These are phyloP conservation scores for Candolleomyces efflorescens DNA, from an alignment of 768 basidiomycete genomes.

Conservation along the genomic window DNA sequence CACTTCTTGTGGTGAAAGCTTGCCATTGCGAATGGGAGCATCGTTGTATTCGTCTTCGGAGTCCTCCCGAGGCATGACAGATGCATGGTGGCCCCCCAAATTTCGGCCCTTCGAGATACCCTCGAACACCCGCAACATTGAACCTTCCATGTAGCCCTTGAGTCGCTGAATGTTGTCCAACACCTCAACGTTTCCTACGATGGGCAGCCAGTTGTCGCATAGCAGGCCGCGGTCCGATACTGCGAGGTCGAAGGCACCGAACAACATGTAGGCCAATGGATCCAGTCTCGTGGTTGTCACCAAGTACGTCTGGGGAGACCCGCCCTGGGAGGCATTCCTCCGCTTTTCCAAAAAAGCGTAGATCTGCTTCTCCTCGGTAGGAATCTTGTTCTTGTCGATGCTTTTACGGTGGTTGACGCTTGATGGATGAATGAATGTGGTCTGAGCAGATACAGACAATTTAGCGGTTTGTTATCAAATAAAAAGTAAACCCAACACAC, in stretches of 20 bases:
- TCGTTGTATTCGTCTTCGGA: conserved; percentile 49
- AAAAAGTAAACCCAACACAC: conserved; percentile 38
- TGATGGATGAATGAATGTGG: conserved; percentile 75
- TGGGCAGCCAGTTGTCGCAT: conserved; percentile 89
- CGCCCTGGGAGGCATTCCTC: conserved; percentile 58
- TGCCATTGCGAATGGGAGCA: conserved; percentile 49
- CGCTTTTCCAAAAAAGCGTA: conserved; percentile 84
- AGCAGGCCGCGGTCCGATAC: conserved; percentile 71
- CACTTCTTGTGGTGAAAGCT: conserved; percentile 65
- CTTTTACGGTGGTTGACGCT: conserved; percentile 69
- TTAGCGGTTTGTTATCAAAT: conserved; percentile 8
- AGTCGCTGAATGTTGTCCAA: conserved; percentile 82
- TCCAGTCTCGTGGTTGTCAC: conserved; percentile 83
- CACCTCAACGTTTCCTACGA: conserved; percentile 66
- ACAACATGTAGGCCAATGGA: conserved; percentile 85
- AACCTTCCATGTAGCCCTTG: conserved; percentile 74
- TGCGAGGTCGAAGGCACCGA: conserved; percentile 78
- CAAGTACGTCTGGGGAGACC: conserved; percentile 59
- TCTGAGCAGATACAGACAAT: conserved; percentile 34
- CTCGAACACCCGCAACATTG: conserved; percentile 88
- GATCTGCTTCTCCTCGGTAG: conserved; percentile 61
- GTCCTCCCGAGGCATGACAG: conserved; percentile 39
- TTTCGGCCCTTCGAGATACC: conserved; percentile 57
- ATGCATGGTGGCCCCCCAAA: conserved; percentile 24
- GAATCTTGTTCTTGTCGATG: conserved; percentile 35